Conservation (phyloP, 108 stramenopile genomes). For the Fragilaria radians region DNA sequence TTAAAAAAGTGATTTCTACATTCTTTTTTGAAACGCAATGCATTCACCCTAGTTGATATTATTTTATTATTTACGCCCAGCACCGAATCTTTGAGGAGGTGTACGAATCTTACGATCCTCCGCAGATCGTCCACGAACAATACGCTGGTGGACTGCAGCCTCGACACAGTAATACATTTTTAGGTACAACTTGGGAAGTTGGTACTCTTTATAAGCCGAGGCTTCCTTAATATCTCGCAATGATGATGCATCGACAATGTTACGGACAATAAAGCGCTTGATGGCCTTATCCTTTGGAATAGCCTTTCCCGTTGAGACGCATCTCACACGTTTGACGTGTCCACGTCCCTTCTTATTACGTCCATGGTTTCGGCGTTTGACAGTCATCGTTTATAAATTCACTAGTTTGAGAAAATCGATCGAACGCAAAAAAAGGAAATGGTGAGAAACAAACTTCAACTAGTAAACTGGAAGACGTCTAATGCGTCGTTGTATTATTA, state of each 20-base stretch:
- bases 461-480: too few relatives aligned
- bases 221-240: conserved; percentile 99
- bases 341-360: conserved; percentile 99
- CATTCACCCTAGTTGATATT: background rate
- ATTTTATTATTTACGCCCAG: conserved; percentile 20
- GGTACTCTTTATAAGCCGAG: conserved; percentile 98
- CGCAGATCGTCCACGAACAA: conserved; percentile 95
- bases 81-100: conserved; percentile 75
- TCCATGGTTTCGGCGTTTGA: conserved; percentile 99
- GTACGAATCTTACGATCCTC: conserved; percentile 89
- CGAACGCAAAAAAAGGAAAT: conserved; percentile 3
- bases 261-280: conserved; percentile 99
- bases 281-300: conserved; percentile 99
- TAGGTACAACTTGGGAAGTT: conserved; percentile 98
- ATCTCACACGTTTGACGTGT: conserved; percentile 97
- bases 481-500: too few relatives aligned
- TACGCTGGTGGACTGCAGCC: conserved; percentile 99
- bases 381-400: conserved; percentile 98
- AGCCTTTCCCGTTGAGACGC: conserved; percentile 97
- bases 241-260: conserved; percentile 98
- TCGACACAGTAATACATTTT: conserved; percentile 99
- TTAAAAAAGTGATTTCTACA: too few relatives aligned
- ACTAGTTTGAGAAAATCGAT: too few relatives aligned
- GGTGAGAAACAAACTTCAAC: conserved; percentile 23
- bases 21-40: too few relatives aligned